phyloP scores from a whole-genome alignment of 148 eudicot species.

The Rhododendron kiyosumense region DNA sequence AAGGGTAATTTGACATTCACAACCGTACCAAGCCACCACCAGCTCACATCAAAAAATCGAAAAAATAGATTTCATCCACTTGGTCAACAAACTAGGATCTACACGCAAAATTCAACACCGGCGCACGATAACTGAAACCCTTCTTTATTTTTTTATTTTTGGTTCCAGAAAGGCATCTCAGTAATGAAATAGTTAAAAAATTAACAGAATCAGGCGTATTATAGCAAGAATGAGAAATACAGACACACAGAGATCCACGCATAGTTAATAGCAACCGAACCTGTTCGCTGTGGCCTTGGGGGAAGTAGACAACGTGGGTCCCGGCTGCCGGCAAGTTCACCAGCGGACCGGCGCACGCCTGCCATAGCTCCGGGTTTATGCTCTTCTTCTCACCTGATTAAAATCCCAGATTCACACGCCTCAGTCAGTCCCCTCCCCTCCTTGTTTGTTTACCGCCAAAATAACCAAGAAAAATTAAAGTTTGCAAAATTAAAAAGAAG shows the following conservation, averaged over 20 bases:
- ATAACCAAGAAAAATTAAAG: background rate
- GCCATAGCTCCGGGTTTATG: constrained; percentile 88
- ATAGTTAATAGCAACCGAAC: constrained; percentile 21
- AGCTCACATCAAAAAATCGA: background rate
- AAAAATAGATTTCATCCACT: too few relatives aligned
- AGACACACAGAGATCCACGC: background rate
- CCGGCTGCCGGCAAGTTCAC: constrained; percentile 90
- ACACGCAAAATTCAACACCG: background rate
- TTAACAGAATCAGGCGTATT: constrained; percentile 7
- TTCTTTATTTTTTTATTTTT: too few relatives aligned
- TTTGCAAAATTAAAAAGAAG: background rate
- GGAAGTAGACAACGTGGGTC: constrained; percentile 95
- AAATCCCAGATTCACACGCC: background rate
- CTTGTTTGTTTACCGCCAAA: background rate
- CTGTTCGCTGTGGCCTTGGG: constrained; percentile 99
- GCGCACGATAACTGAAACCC: constrained; percentile 5
- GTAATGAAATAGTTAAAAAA: background rate
- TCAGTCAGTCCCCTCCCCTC: background rate
- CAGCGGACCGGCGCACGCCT: constrained; percentile 96
- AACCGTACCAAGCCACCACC: background rate
- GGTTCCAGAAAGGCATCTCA: background rate
- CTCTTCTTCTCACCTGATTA: constrained; percentile 68
- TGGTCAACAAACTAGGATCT: background rate
- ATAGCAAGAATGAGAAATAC: constrained; percentile 2
- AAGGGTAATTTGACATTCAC: background rate